These are phyloP conservation scores for Halenospora varia DNA, from an alignment of 495 filamentous ascomycete genomes.

Conservation along the genomic window DNA sequence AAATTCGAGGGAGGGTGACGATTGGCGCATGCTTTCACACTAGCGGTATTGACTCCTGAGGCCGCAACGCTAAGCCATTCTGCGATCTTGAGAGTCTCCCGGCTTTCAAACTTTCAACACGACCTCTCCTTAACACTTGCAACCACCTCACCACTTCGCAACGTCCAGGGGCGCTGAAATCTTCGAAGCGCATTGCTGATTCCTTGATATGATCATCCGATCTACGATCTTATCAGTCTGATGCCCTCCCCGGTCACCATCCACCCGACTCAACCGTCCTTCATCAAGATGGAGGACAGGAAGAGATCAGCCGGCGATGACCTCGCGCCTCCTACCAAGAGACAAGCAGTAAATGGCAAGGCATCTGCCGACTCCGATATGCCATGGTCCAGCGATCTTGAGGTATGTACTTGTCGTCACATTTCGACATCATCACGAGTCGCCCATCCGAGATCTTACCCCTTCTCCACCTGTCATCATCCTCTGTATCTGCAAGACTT, in stretches of 20 bases:
- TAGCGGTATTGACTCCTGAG: too few relatives aligned
- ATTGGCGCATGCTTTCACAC: too few relatives aligned
- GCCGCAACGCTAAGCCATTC: too few relatives aligned
- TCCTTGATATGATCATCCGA: constrained; percentile 6
- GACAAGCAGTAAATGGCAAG: constrained; percentile 77
- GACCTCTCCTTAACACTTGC: background rate
- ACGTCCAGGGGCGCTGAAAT: constrained; percentile 9
- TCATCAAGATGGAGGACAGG: constrained; percentile 95
- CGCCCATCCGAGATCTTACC: constrained; percentile 1
- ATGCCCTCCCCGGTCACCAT: constrained; percentile 22
- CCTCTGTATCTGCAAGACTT: constrained; percentile 17
- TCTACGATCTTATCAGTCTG: constrained; percentile 15
- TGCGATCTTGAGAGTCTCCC: too few relatives aligned
- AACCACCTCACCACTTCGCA: too few relatives aligned
- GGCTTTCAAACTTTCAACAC: background rate
- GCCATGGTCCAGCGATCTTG: constrained; percentile 81
- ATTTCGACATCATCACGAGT: constrained; percentile 22
- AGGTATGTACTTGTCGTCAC: constrained; percentile 56
- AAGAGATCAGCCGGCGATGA: constrained; percentile 86
- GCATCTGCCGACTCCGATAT: constrained; percentile 74
- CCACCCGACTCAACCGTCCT: constrained; percentile 53
- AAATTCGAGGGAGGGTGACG: too few relatives aligned
- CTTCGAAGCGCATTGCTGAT: constrained; percentile 4
- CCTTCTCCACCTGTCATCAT: constrained; percentile 2
- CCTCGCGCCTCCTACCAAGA: constrained; percentile 76